Percentiles rank a stretch among this genome's conserved stretches.
Evolutionary conservation across 345 rosid genomes (phyloP).

Genomic region (Psidium friedrichsthalianum): DNA sequence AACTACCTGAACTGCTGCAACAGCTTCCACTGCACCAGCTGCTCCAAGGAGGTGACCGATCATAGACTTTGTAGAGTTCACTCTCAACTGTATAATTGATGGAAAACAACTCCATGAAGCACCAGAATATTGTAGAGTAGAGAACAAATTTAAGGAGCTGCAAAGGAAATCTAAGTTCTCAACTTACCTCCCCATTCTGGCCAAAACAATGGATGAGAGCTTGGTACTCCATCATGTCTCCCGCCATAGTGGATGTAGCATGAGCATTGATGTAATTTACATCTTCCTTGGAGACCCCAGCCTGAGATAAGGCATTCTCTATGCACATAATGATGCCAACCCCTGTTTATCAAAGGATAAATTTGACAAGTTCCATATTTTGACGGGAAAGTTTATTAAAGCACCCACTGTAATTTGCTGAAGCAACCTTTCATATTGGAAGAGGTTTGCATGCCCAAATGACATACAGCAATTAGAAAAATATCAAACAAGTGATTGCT

Average conservation of each 20-base stretch:
- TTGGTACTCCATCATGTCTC: constrained; percentile 73
- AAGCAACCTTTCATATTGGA: neutral
- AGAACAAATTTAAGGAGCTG: neutral
- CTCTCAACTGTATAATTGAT: constrained; percentile 35
- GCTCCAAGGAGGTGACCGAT: constrained; percentile 92
- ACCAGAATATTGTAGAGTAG: neutral
- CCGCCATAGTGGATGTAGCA: constrained; percentile 88
- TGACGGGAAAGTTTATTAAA: neutral
- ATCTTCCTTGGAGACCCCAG: constrained; percentile 44
- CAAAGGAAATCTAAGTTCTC: neutral
- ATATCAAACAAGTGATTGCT: neutral
- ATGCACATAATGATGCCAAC: constrained; percentile 73
- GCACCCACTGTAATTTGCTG: neutral
- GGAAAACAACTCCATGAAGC: constrained; percentile 4
- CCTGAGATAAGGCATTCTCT: constrained; percentile 68
- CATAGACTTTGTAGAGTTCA: constrained; percentile 94
- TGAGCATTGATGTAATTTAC: constrained; percentile 88
- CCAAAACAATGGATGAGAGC: constrained; percentile 81
- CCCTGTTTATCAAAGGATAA: constrained; percentile 29
- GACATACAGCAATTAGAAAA: neutral
- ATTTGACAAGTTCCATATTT: neutral
- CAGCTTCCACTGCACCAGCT: constrained; percentile 92
- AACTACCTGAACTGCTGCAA: constrained; percentile 72
- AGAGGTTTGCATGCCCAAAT: neutral
- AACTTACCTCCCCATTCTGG: constrained; percentile 56